phyloP scores from a whole-genome alignment of 805 yeast genomes.

The Komagataella pseudopastoris region DNA sequence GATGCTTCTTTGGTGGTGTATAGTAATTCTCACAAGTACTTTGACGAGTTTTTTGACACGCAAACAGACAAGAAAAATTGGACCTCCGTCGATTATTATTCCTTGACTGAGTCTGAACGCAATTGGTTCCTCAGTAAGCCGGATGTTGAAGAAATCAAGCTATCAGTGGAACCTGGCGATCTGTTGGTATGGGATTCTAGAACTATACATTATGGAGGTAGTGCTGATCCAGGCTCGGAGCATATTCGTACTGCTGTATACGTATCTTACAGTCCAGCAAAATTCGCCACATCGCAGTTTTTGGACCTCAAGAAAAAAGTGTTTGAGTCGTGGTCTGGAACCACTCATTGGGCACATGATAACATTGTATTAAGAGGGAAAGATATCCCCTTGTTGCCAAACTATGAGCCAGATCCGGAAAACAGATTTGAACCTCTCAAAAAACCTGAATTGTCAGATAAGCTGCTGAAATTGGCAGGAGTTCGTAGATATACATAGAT shows the following conservation, averaged over 20 bases:
- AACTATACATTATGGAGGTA: slow-evolving; percentile 17
- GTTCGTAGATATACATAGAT: background rate
- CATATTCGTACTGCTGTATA: slow-evolving; percentile 16
- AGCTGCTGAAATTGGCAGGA: slow-evolving; percentile 17
- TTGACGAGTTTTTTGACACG: slow-evolving; percentile 14
- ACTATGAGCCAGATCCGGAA: slow-evolving; percentile 10
- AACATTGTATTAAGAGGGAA: slow-evolving; percentile 7
- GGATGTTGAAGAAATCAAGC: slow-evolving; percentile 18
- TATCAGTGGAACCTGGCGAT: slow-evolving; percentile 20
- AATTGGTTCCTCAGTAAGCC: slow-evolving; percentile 4
- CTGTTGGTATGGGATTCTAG: slow-evolving; percentile 22
- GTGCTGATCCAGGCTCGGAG: slow-evolving; percentile 12
- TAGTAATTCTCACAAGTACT: slow-evolving; percentile 11
- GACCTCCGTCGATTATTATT: slow-evolving; percentile 9
- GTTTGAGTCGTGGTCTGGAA: slow-evolving; percentile 13
- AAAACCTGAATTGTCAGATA: slow-evolving; percentile 13
- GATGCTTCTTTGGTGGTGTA: slow-evolving; percentile 20
- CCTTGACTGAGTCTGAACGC: slow-evolving; percentile 7
- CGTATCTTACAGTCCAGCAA: slow-evolving; percentile 17
- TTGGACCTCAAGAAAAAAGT: slow-evolving; percentile 9
- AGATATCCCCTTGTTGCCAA: slow-evolving; percentile 1
- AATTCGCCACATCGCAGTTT: slow-evolving; percentile 16
- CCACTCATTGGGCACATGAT: slow-evolving; percentile 21
- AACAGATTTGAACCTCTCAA: slow-evolving; percentile 12
- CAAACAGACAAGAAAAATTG: slow-evolving; percentile 9